Evolutionary conservation across 805 yeast species (phyloP).

Genomic region (Candida schatavii): DNA sequence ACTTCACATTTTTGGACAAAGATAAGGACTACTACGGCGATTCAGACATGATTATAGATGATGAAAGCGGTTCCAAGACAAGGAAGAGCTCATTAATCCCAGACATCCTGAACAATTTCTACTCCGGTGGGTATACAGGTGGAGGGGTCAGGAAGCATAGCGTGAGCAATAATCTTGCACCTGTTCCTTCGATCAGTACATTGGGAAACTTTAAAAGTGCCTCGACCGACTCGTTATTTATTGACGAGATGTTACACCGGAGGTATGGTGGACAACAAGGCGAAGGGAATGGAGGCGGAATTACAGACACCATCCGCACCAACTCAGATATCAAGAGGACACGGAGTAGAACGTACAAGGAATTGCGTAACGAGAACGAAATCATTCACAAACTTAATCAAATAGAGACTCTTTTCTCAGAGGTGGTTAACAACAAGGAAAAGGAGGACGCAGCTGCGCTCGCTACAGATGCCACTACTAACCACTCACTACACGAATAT

Average conservation of each 20-base stretch:
- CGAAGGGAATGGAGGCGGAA: background rate
- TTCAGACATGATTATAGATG: slow-evolving; percentile 23
- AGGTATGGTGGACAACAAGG: slow-evolving; percentile 18
- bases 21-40: slow-evolving; percentile 21
- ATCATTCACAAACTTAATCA: slow-evolving; percentile 3
- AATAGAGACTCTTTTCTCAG: slow-evolving; percentile 7
- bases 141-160: background rate
- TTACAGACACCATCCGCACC: background rate
- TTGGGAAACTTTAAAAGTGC: slow-evolving; percentile 35
- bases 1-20: slow-evolving; percentile 33
- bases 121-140: background rate
- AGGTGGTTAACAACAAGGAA: slow-evolving; percentile 5
- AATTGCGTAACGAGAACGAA: slow-evolving; percentile 2
- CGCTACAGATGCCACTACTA: no score
- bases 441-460: no score
- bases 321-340: background rate
- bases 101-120: background rate
- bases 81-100: slow-evolving; percentile 24
- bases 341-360: background rate
- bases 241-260: slow-evolving; percentile 31
- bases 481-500: background rate
- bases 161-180: slow-evolving; percentile 14
- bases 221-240: slow-evolving; percentile 36
- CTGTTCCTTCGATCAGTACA: slow-evolving; percentile 31
- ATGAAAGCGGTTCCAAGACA: slow-evolving; percentile 13